These are phyloP conservation scores for Psidium friedrichsthalianum DNA, from an alignment of 345 rosid species.

Conservation along the genomic window DNA sequence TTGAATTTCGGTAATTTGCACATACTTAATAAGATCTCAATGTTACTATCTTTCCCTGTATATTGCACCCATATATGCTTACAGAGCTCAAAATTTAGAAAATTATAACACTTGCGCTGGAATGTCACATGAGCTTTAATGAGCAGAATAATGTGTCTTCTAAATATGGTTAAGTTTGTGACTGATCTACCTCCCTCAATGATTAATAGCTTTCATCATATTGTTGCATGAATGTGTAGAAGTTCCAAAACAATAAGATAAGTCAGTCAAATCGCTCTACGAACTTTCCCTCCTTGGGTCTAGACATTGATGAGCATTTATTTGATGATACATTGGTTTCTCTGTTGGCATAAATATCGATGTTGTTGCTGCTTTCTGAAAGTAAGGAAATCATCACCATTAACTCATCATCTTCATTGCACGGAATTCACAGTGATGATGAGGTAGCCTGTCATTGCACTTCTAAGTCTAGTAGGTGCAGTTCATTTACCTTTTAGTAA, in stretches of 20 bases:
- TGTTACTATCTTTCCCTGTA: not conserved
- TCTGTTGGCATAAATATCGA: not conserved
- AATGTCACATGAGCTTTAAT: not conserved
- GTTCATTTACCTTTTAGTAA: not conserved
- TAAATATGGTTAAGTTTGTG: not conserved
- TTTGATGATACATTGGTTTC: not conserved
- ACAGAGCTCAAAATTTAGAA: not conserved
- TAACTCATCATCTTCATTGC: not conserved
- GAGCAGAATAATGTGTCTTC: not conserved
- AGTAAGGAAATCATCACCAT: not conserved
- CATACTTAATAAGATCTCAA: not conserved
- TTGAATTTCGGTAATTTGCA: slow-evolving; percentile 56
- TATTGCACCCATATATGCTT: not conserved
- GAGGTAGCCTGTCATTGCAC: not conserved
- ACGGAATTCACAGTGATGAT: not conserved
- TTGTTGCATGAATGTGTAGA: not conserved
- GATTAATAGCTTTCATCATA: not conserved
- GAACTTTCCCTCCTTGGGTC: not conserved
- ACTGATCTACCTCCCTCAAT: not conserved
- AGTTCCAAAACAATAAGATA: not conserved
- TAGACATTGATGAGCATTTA: not conserved
- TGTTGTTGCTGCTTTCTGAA: not conserved
- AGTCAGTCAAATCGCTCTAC: not conserved
- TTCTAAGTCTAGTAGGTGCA: not conserved
- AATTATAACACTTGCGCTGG: not conserved